Base-by-base conservation (phyloP, 345 rosid species). In the Gossypium rotundifolium region DNA sequence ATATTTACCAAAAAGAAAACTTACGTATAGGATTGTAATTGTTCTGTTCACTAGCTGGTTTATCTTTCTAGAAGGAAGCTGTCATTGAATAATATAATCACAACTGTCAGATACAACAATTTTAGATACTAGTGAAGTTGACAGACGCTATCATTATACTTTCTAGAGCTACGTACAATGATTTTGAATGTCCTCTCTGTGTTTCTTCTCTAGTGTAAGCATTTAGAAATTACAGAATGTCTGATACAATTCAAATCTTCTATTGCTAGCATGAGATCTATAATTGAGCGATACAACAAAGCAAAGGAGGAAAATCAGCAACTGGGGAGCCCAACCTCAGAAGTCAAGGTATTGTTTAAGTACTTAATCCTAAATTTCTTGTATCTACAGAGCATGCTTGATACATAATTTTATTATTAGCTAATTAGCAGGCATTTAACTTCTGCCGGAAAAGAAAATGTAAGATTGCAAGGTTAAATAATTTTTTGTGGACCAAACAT, bases 241-340 rank as follows among this genome's bases (percentile, higher is more conserved):
- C 80, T 83, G 65, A 83, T 59, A 44, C 44, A 57, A 67, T 63
- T 66, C 54, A 58, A 80, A 65, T 77, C 73, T 81, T 69, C 52
- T 58, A 42, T 82, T 76, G 18, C 78, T 79, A 88, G 88, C 85
- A 87, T 88, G 88, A 87, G 78, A 76, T 77, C 88, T 23, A 70
- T 88, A 58, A 79, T 83, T 40, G 89, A 81, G 49, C 80, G 78
- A 73, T 87, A 79, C 79, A 82, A 77, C 78, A 84, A 83, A 85
- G 65, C 87, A 59, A 87, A 87, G 72, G 90, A 79, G 63, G 87
- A 85, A 22, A 64, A 82, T 20, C 75, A 65, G 44, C 62, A 80
- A 65, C 58, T 58, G 57, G 84, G 84, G 45, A 81, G 78, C 64
- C 82, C 75, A 38, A 74, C 75, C 48, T 83, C 88, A 6, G 88